Percentiles rank a stretch among this genome's conserved stretches.
Evolutionary conservation across 169 alveolate genomes (phyloP).

Genomic region (Plasmodium ovale): DNA sequence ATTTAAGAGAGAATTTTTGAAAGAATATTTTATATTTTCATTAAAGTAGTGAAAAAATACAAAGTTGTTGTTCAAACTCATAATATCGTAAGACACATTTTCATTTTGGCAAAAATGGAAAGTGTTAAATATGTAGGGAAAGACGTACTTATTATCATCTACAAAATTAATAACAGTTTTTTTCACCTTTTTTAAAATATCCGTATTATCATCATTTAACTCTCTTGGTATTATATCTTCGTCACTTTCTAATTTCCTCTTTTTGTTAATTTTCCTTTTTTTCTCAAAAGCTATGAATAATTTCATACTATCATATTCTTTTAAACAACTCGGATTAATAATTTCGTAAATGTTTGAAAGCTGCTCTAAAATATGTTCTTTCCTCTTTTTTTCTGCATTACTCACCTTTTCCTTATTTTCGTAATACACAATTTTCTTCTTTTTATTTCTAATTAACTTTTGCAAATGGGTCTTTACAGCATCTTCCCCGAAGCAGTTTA

Average conservation of each 20-base stretch:
- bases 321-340: constrained; percentile 6
- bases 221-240: background rate
- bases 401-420: background rate
- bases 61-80: constrained; percentile 23
- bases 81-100: background rate
- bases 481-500: background rate
- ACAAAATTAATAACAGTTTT: constrained; percentile 22
- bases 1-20: constrained; percentile 61
- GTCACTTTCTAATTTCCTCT: constrained; percentile 51
- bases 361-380: background rate
- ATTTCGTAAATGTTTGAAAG: constrained; percentile 29
- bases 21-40: constrained; percentile 25
- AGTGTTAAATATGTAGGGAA: constrained; percentile 63
- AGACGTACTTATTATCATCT: constrained; percentile 66
- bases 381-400: background rate
- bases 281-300: constrained; percentile 29
- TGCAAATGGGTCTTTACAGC: background rate
- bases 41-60: constrained; percentile 51
- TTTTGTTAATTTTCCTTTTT: constrained; percentile 25
- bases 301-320: constrained; percentile 26
- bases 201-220: background rate
- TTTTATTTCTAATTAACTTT: constrained; percentile 14
- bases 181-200: constrained; percentile 4
- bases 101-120: constrained; percentile 2
- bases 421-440: background rate